Evolutionary conservation across 805 yeast genomes (phyloP).

Genomic region (Kuraishia piskuri): DNA sequence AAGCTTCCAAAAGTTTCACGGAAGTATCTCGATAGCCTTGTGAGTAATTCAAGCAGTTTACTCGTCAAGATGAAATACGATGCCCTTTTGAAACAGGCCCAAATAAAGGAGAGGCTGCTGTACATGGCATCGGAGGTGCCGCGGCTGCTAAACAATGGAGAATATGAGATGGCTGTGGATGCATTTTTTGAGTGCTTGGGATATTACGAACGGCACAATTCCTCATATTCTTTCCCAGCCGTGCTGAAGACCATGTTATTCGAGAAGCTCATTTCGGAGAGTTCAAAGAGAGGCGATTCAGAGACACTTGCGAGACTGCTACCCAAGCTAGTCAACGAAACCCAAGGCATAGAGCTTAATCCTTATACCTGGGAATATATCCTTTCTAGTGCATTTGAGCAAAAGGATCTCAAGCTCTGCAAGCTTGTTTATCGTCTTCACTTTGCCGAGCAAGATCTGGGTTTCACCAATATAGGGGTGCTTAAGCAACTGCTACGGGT

Average conservation of each 20-base stretch:
- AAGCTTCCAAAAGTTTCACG: not conserved
- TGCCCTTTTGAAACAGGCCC: not conserved
- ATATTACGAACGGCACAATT: not conserved
- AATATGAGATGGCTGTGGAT: conserved; percentile 16
- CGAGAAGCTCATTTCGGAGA: conserved; percentile 10
- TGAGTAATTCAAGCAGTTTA: not conserved
- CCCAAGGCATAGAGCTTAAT: not conserved
- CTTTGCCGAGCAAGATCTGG: too few relatives aligned
- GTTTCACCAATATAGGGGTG: not conserved
- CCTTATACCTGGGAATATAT: not conserved
- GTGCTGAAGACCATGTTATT: conserved; percentile 6
- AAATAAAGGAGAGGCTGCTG: not conserved
- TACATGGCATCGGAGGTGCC: conserved; percentile 8
- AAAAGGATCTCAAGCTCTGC: not conserved
- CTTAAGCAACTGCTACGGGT: not conserved
- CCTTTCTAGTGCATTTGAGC: not conserved
- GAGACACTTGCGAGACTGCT: conserved; percentile 9
- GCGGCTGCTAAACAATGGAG: conserved; percentile 8
- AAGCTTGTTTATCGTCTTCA: not conserved
- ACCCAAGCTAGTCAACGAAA: conserved; percentile 1
- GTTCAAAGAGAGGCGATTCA: conserved; percentile 15
- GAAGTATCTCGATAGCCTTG: not conserved
- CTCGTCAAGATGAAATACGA: not conserved
- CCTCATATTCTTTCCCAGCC: too few relatives aligned
- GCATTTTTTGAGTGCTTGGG: conserved; percentile 10